A percentile compares a stretch with the other conserved stretches of the same genome.
Conservation (phyloP, 257 asterid species). For the Solanum pennellii region DNA sequence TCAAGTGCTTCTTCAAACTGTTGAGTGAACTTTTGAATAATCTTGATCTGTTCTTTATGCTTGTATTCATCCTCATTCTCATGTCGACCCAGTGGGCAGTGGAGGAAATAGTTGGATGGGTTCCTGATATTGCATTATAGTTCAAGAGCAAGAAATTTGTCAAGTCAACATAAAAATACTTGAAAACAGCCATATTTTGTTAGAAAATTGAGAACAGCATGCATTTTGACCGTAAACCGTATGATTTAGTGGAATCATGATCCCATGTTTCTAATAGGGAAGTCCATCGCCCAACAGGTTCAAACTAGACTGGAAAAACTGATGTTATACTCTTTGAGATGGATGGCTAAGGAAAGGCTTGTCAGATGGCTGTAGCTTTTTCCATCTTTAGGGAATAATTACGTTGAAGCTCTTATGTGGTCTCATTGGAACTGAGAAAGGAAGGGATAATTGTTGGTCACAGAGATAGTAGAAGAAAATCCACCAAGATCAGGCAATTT, state of each 20-base stretch:
- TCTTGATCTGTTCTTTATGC: background rate
- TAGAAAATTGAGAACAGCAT: background rate
- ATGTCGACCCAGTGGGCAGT: background rate
- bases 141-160: background rate
- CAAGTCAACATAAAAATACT: background rate
- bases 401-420: background rate
- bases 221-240: background rate
- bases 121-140: background rate
- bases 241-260: background rate
- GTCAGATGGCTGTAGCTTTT: background rate
- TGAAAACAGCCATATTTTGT: background rate
- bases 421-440: background rate
- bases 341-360: background rate
- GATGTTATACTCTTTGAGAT: background rate
- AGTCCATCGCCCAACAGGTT: background rate
- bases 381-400: background rate
- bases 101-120: background rate
- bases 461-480: background rate
- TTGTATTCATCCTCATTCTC: background rate
- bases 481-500: background rate
- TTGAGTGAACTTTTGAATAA: background rate
- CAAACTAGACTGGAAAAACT: background rate
- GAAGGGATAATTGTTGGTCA: background rate
- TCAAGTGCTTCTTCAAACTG: background rate
- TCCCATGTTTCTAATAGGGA: background rate